Base-by-base conservation (phyloP, 2,329 filamentous ascomycete species). In the Paecilomyces dactylethromorphus region DNA sequence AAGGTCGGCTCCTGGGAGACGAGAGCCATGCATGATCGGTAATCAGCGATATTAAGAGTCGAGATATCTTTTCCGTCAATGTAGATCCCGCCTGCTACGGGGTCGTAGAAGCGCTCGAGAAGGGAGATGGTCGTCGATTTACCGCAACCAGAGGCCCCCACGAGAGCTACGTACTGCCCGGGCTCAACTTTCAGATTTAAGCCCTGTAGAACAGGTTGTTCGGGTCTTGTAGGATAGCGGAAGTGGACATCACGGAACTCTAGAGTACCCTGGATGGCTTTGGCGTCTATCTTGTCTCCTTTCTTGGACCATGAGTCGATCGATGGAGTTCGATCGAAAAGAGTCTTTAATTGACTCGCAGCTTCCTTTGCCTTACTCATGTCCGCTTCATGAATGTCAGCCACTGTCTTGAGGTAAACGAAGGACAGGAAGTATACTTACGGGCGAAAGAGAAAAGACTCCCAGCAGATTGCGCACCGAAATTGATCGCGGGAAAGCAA, bases 171-270 rank as follows among this genome's bases (percentile, higher is more conserved):
- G 61, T 79, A 79, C 62, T 80, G 76, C 11, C 77, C 77, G 22
- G 77, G 76, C 58, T 77, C 74, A 60, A 79, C 75, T 5, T 70
- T 77, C 56, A 79, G 62, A 59, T 94, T 87, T 11, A 97, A 80
- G 0, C 92, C 93, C 29, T 91, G 88, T 2, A 97, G 85, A 0
- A 97, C 91, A n/a, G 91, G 90, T 66, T 96, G 91, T 65, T 96
- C 91, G 0, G 91, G 90, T 0, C 94, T 85, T 0, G 91, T 96
- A 0, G 93, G 92, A 69, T 97, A 99, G 50, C 91, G 85, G 82
- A 97, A 97, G 72, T 96, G 91, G 1, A 97, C 92, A 64, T 95
- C 87, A 18, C 89, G 86, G 78, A 99, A 96, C 72, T 97, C 92
- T 62, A 99, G 84, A 12, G 82, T 83, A 26, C 92, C 93, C 21